Evolutionary conservation across 2,329 filamentous ascomycete genomes (phyloP).

Genomic region (Cercospora janseana): DNA sequence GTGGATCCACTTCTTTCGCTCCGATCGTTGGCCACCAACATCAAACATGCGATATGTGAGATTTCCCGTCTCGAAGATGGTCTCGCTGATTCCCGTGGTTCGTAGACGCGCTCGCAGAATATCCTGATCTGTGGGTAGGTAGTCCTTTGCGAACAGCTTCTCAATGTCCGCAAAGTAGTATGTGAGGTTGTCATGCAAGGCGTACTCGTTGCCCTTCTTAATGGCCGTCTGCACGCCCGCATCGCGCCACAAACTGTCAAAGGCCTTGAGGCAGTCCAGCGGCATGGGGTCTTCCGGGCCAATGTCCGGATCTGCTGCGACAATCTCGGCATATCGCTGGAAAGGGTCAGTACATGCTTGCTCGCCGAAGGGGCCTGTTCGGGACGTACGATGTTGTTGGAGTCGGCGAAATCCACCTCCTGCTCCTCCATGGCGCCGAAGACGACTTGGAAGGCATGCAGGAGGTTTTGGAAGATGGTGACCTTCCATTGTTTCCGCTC

Average conservation of each 20-base stretch:
- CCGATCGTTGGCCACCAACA: constrained; percentile 85
- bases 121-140: constrained; percentile 90
- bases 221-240: constrained; percentile 83
- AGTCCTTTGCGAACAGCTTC: constrained; percentile 64
- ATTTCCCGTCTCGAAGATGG: constrained; percentile 85
- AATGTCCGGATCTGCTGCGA: constrained; percentile 79
- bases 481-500: constrained; percentile 93
- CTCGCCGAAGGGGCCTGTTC: constrained; percentile 59
- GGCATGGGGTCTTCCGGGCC: constrained; percentile 78
- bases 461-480: constrained; percentile 91
- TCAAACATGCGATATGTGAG: constrained; percentile 97
- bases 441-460: constrained; percentile 88
- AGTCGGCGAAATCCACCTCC: constrained; percentile 72
- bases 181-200: constrained; percentile 88
- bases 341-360: constrained; percentile 45
- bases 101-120: constrained; percentile 81
- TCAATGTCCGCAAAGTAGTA: constrained; percentile 79
- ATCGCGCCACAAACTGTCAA: constrained; percentile 83
- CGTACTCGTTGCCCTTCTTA: constrained; percentile 90
- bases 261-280: constrained; percentile 71
- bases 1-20: constrained; percentile 97
- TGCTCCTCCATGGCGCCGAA: constrained; percentile 88
- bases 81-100: constrained; percentile 95
- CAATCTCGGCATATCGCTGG: constrained; percentile 73
- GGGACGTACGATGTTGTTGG: constrained; percentile 72